Conservation (phyloP, 139 green algal genomes). For the Zygnema circumcarinatum region DNA sequence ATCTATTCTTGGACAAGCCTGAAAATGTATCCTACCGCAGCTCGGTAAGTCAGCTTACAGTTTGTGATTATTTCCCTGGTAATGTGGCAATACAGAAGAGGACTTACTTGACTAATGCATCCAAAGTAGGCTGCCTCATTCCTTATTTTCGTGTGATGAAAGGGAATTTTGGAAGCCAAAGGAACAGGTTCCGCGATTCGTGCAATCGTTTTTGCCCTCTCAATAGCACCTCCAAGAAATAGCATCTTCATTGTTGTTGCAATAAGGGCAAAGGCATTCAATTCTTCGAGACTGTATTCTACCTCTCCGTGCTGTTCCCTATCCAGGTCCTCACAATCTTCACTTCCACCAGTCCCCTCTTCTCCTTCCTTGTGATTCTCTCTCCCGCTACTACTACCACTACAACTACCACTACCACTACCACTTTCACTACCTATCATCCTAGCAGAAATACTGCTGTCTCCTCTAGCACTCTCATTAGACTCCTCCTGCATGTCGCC, state of each 20-base stretch:
- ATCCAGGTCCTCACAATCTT: background rate
- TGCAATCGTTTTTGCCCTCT: slow-evolving; percentile 22
- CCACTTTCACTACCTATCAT: background rate
- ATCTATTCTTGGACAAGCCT: no score
- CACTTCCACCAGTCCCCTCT: no score
- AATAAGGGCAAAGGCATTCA: slow-evolving; percentile 72
- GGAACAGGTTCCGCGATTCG: slow-evolving; percentile 45
- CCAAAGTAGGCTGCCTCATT: slow-evolving; percentile 85
- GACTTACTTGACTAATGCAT: no score
- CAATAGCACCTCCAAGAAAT: slow-evolving; percentile 70
- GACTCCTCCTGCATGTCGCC: no score
- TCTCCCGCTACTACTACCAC: background rate
- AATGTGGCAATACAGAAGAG: background rate
- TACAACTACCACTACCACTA: background rate
- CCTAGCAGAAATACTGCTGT: no score
- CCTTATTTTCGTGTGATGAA: slow-evolving; percentile 80
- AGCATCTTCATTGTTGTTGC: slow-evolving; percentile 74
- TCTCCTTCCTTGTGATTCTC: background rate
- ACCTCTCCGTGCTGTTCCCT: slow-evolving; percentile 45
- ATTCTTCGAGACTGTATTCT: slow-evolving; percentile 64
- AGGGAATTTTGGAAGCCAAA: slow-evolving; percentile 56
- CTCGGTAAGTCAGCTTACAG: no score
- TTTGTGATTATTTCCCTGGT: background rate
- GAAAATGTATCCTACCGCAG: no score
- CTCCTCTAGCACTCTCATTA: no score